Conservation (phyloP, 164 flowering plant genomes). For the Saururus chinensis region DNA sequence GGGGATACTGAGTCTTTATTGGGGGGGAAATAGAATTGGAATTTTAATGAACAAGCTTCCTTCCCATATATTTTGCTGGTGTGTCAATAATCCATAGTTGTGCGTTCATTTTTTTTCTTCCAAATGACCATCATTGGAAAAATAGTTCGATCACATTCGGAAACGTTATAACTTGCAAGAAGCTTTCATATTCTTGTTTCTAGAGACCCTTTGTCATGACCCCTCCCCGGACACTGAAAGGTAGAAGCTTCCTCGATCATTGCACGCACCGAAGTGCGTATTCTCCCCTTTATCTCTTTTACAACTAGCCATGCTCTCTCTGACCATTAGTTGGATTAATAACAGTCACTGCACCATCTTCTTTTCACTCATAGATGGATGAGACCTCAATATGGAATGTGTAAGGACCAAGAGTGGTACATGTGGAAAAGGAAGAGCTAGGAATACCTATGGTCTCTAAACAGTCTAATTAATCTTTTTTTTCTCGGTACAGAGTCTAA, state of each 20-base stretch:
- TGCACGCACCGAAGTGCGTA: slow-evolving; percentile 43
- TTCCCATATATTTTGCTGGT: no score
- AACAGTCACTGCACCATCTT: slow-evolving; percentile 7
- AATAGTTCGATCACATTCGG: no score
- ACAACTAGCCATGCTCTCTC: no score
- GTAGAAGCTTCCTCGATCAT: slow-evolving; percentile 63
- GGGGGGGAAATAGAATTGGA: no score
- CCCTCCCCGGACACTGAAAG: neutral
- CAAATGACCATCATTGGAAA: no score
- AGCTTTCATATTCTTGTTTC: no score
- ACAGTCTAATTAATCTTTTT: no score
- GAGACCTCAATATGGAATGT: slow-evolving; percentile 3
- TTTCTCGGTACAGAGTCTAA: slow-evolving; percentile 44
- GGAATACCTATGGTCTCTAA: slow-evolving; percentile 42
- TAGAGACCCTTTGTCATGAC: neutral
- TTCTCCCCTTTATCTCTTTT: slow-evolving; percentile 11
- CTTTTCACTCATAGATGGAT: neutral
- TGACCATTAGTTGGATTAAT: no score
- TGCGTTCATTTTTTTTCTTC: no score
- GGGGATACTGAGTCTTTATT: no score
- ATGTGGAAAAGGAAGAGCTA: slow-evolving; percentile 12
- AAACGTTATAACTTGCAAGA: neutral
- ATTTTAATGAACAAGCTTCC: no score
- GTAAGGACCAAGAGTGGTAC: slow-evolving; percentile 8
- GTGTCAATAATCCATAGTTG: no score